Percentiles rank a stretch among this genome's conserved stretches.
Evolutionary conservation across 2,329 filamentous ascomycete species (phyloP).

Genomic region (Sarocladium brachiariae): DNA sequence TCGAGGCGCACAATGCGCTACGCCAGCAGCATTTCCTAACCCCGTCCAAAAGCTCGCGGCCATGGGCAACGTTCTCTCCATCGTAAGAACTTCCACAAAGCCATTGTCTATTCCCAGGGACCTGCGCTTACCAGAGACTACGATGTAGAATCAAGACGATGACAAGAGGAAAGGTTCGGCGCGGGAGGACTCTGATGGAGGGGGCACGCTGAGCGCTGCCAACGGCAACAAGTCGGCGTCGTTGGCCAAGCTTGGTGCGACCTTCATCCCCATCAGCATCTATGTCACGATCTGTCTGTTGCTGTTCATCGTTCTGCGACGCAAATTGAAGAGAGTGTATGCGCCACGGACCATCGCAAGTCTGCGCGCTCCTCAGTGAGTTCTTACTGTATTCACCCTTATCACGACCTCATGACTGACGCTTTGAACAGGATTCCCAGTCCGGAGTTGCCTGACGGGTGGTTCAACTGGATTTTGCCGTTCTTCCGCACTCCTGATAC

Average conservation of each 20-base stretch:
- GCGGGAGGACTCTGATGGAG: slow-evolving; percentile 24
- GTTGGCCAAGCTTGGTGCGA: slow-evolving; percentile 34
- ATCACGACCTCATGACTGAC: slow-evolving; percentile 17
- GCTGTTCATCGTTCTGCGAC: slow-evolving; percentile 42
- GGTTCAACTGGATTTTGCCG: slow-evolving; percentile 59
- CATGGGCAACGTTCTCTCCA: slow-evolving; percentile 4
- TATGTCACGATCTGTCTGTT: slow-evolving; percentile 43
- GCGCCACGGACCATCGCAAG: slow-evolving; percentile 43
- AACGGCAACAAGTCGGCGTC: slow-evolving; percentile 28
- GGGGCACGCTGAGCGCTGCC: slow-evolving; percentile 27
- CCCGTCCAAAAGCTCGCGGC: background rate
- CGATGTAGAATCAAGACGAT: slow-evolving; percentile 11
- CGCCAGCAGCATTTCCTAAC: background rate
- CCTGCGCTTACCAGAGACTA: background rate
- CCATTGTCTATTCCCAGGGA: no score
- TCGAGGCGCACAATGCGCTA: slow-evolving; percentile 2
- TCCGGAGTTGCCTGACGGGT: slow-evolving; percentile 50
- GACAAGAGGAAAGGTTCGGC: slow-evolving; percentile 29
- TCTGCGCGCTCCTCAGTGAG: slow-evolving; percentile 37
- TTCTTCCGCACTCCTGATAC: slow-evolving; percentile 67
- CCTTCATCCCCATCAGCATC: slow-evolving; percentile 46
- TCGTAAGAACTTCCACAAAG: background rate
- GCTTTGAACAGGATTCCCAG: slow-evolving; percentile 42
- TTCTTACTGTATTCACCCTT: background rate
- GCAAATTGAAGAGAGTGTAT: slow-evolving; percentile 46